Conservation (phyloP, 1,284 basidiomycete genomes). For the Amylostereum areolatum region DNA sequence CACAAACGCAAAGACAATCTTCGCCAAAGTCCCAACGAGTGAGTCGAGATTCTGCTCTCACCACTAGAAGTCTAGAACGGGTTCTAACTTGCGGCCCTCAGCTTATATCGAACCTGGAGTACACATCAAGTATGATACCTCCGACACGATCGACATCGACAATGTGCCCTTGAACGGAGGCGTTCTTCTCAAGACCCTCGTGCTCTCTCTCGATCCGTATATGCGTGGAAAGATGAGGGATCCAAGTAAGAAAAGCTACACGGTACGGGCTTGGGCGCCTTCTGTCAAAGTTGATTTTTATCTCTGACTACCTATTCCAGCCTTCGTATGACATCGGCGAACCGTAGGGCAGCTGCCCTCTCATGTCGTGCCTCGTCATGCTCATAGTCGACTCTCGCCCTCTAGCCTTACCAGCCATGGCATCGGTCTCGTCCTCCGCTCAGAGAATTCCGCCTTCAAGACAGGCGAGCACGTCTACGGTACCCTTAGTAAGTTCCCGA, state of each 20-base stretch:
- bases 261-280: background rate
- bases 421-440: slow-evolving; percentile 24
- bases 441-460: slow-evolving; percentile 20
- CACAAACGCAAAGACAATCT: too few relatives aligned
- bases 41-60: too few relatives aligned
- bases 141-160: slow-evolving; percentile 29
- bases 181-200: slow-evolving; percentile 28
- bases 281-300: too few relatives aligned
- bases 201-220: slow-evolving; percentile 31
- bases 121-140: slow-evolving; percentile 22
- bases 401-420: slow-evolving; percentile 16
- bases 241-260: slow-evolving; percentile 7
- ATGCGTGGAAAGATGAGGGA: slow-evolving; percentile 24
- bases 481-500: slow-evolving; percentile 15
- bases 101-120: slow-evolving; percentile 20
- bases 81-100: too few relatives aligned
- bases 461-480: slow-evolving; percentile 26
- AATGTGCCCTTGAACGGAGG: slow-evolving; percentile 28
- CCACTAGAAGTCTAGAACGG: too few relatives aligned
- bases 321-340: too few relatives aligned
- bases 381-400: background rate
- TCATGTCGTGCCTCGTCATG: too few relatives aligned
- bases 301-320: too few relatives aligned
- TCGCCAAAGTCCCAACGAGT: too few relatives aligned
- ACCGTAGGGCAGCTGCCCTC: too few relatives aligned